Base-by-base conservation (phyloP, 2,329 filamentous ascomycete species). In the Coleophoma cylindrospora region DNA sequence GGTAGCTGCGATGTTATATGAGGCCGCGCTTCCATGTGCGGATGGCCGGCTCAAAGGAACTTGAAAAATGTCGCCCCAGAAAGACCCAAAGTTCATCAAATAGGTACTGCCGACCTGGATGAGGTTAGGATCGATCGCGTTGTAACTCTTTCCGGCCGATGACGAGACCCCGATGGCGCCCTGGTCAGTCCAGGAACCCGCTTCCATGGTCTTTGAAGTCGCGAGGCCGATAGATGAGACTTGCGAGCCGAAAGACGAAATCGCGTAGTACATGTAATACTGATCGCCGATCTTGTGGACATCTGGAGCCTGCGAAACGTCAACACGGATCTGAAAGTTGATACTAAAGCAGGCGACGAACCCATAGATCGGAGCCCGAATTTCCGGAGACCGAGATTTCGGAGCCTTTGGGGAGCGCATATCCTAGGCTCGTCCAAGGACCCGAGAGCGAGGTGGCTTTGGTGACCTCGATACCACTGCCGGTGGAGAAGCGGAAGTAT, bases 41-140 rank as follows among this genome's bases (percentile, higher is more conserved):
- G 62, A 61, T 3, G 61, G 57, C 46, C 59, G 61, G 34, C 54
- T 58, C 63, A 86, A 74, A 33, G 70, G 62, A 2, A 80, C 77
- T 58, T 80, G 77, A 67, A 79, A 84, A 50, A 87, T 71, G 59
- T 82, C 76, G 8, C 68, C 65, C 81, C 82, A 88, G 72, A 86
- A 88, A 13, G 79, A 83, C 34, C 84, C 84, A 54, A 86, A 87
- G 50, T 71, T 77, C 64, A 82, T 66, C 51, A 73, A 72, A 54
- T 74, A 74, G 5, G 52, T 62, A 8, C 63, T 64, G 33, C 65
- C 66, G 4, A 63, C 69, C 14, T 70, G 61, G 53, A 80, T 61
- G 3, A 82, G 61, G 54, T 76, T 77, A 5, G 70, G 64, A 57
- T 82, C 85, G 58, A 88, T 82, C 43, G 77, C 75, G 58, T 82